A percentile compares a stretch with the other conserved stretches of the same genome.
Evolutionary conservation across 73 alveolate species (phyloP).

Genomic region (Paramecium octaurelia): DNA sequence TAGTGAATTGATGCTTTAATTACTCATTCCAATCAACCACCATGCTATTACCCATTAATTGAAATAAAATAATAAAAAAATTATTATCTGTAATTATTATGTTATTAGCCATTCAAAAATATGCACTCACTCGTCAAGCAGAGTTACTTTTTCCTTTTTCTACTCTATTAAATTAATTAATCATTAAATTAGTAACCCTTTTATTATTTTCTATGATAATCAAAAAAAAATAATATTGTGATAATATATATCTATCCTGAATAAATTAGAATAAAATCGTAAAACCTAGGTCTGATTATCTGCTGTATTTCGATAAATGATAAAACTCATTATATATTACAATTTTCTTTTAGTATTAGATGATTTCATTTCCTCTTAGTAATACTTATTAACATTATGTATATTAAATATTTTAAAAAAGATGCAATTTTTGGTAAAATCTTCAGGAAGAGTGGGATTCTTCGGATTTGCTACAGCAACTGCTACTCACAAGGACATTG

Average conservation of each 20-base stretch:
- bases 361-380: neutral
- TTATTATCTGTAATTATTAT: neutral
- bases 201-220: too few species aligned
- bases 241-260: too few species aligned
- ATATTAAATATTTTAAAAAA: neutral
- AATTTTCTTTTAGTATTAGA: neutral
- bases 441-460: neutral
- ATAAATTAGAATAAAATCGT: too few species aligned
- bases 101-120: too few species aligned
- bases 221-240: too few species aligned
- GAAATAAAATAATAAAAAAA: neutral
- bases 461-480: slow-evolving; percentile 19
- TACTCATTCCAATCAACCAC: neutral
- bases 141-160: too few species aligned
- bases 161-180: neutral
- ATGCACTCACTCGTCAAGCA: too few species aligned
- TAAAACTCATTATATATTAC: too few species aligned
- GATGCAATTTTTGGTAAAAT: slow-evolving; percentile 45
- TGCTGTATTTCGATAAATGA: too few species aligned
- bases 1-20: neutral
- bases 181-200: too few species aligned
- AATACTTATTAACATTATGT: neutral
- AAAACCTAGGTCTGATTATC: too few species aligned
- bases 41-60: neutral
- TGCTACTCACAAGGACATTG: slow-evolving; percentile 37